Base-by-base conservation (phyloP, 768 basidiomycete species). In the Amanita brunnescens region DNA sequence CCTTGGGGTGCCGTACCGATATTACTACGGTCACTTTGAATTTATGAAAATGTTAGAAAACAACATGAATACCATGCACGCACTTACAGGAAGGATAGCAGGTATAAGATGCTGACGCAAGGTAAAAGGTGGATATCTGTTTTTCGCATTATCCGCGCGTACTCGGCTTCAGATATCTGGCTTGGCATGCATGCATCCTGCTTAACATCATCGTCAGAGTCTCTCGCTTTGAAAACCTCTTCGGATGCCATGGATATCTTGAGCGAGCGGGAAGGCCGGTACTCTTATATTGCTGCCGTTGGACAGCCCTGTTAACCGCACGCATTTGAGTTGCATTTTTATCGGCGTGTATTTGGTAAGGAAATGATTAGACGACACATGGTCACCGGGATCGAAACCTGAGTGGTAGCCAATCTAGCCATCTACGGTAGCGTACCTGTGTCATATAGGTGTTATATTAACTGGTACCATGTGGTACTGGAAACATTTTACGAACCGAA, bases 11-110 rank as follows among this genome's bases (percentile, higher is more conserved):
- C n/a, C n/a, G 41, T 37, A 64, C 59, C 63, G 18, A 64, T 53
- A 38, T 64, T 64, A 13, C 54, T 55, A 32, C 63, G 58, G 51
- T 64, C 63, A 23, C 63, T 64, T 39, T 29, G 7, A 39, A 20
- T 18, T 1, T 8, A 40, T 21, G 20, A 26, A 18, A 49, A 32
- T 34, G 44, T 20, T 24, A 49, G 16, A 5, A 7, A 30, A 37
- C 18, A 33, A 7, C 34, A 5, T 29, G 30, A n/a, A 18, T 8
- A 23, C 12, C 16, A 14, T 14, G 24, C 14, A 9, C 18, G 34
- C 2, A 67, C 73, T 64, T 53, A 75, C 71, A 76, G 58, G 58
- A 75, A 76, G 6, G 72, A 75, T 45, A 74, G 62, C 34, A 76
- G 61, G 51, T 73, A 75, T 12, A 77, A 57, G 30, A 74, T 51